phyloP scores from a whole-genome alignment of 225 moss, liverwort and hornwort species.

The Sphagnum contortum region DNA sequence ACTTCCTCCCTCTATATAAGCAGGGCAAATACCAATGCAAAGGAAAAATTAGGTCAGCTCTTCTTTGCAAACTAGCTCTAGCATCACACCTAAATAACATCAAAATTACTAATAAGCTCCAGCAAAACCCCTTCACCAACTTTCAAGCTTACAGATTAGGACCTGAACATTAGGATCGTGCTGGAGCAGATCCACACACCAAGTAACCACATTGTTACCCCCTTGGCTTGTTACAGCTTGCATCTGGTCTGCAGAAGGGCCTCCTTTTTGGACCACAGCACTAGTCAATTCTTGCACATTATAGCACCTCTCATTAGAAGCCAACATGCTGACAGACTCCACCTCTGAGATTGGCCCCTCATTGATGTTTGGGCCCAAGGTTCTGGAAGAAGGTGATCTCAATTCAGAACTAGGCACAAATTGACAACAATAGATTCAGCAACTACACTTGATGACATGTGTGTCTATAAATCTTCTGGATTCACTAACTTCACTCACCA shows the following conservation, averaged over 20 bases:
- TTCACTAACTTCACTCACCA: too few species aligned
- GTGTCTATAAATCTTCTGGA: too few species aligned
- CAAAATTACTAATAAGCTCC: too few species aligned
- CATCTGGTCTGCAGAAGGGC: constrained; percentile 28
- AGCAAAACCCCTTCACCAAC: too few species aligned
- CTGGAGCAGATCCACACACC: constrained; percentile 72
- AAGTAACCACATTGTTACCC: constrained; percentile 43
- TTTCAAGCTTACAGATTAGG: neutral
- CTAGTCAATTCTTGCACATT: constrained; percentile 43
- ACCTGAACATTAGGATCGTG: constrained; percentile 72
- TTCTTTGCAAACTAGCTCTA: too few species aligned
- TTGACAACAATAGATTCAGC: neutral
- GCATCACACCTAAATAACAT: too few species aligned
- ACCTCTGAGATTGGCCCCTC: constrained; percentile 34
- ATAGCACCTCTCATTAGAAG: constrained; percentile 30
- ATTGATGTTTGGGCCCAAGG: constrained; percentile 21
- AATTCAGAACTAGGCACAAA: constrained; percentile 25
- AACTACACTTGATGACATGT: too few species aligned
- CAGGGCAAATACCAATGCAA: too few species aligned
- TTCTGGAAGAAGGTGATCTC: constrained; percentile 31
- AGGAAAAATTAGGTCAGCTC: too few species aligned
- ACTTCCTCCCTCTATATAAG: too few species aligned
- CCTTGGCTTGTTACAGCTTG: constrained; percentile 36
- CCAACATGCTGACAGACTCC: constrained; percentile 27
- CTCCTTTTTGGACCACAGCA: constrained; percentile 19